Percentiles rank a stretch among this genome's conserved stretches.
phyloP scores from a whole-genome alignment of 116 monocot genomes.

The Trichopus zeylanicus region DNA sequence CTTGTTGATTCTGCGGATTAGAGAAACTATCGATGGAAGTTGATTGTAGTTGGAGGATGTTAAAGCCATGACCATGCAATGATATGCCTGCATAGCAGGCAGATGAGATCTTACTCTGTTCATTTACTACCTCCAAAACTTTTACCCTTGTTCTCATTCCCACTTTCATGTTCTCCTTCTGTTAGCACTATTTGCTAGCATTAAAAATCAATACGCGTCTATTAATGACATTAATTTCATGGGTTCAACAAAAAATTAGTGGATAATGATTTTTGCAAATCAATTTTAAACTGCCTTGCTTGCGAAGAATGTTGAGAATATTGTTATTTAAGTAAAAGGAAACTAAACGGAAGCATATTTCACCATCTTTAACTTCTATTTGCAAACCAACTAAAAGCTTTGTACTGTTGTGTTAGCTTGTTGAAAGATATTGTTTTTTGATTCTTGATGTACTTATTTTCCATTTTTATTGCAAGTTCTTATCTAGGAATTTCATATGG shows the following conservation, averaged over 20 bases:
- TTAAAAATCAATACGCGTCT: no score
- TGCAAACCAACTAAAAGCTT: not conserved
- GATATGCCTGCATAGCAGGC: no score
- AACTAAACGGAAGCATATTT: not conserved
- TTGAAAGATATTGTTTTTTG: not conserved
- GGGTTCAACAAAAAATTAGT: no score
- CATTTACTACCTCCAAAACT: not conserved
- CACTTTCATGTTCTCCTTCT: no score
- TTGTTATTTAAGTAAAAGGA: no score
- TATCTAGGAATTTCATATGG: not conserved
- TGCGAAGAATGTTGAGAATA: no score
- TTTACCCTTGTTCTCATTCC: not conserved
- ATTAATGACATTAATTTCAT: no score
- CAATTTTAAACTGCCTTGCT: no score
- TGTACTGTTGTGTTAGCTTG: not conserved
- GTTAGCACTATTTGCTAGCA: no score
- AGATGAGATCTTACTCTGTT: not conserved
- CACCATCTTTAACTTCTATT: not conserved
- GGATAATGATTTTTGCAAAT: no score
- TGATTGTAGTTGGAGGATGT: not conserved
- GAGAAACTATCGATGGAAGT: not conserved
- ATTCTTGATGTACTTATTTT: not conserved
- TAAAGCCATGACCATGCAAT: no score
- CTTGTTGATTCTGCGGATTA: not conserved
- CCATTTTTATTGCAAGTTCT: not conserved